These are phyloP conservation scores for Chaetomium fimeti DNA, from an alignment of 495 filamentous ascomycete genomes.

Conservation along the genomic window DNA sequence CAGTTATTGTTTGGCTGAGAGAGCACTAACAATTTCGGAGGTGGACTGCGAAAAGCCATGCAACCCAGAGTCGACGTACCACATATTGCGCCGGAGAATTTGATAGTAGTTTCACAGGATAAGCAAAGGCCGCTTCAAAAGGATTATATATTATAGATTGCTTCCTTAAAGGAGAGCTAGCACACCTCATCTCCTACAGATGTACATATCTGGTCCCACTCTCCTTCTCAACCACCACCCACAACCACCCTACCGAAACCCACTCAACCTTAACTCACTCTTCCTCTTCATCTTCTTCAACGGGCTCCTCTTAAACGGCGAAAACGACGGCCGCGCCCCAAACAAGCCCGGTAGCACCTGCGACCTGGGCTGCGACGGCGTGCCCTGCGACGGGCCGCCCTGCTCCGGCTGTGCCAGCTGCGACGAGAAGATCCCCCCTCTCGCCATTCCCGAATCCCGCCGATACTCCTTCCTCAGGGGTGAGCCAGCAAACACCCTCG, in stretches of 20 bases:
- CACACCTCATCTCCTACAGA: not conserved
- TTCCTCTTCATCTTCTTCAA: slow-evolving; percentile 27
- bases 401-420: not conserved
- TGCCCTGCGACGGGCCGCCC: slow-evolving; percentile 9
- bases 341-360: slow-evolving; percentile 26
- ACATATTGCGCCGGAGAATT: too few species aligned
- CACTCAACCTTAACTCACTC: slow-evolving; percentile 27
- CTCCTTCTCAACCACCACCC: not conserved
- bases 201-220: not conserved
- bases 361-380: slow-evolving; percentile 20
- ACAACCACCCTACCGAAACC: slow-evolving; percentile 20
- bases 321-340: slow-evolving; percentile 20
- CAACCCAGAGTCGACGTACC: not conserved
- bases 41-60: not conserved
- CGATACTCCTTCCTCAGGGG: slow-evolving; percentile 18
- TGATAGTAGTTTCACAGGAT: too few species aligned
- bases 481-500: slow-evolving; percentile 15
- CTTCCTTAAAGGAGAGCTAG: too few species aligned
- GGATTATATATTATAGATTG: too few species aligned
- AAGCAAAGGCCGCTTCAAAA: too few species aligned
- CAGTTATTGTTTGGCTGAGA: not conserved
- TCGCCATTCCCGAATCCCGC: slow-evolving; percentile 11
- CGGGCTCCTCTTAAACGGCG: slow-evolving; percentile 19
- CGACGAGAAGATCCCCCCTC: not conserved
- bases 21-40: slow-evolving; percentile 15